Percentiles rank a stretch among this genome's conserved stretches.
Conservation (phyloP, 768 basidiomycete species). For the Cystobasidium onofrii region DNA sequence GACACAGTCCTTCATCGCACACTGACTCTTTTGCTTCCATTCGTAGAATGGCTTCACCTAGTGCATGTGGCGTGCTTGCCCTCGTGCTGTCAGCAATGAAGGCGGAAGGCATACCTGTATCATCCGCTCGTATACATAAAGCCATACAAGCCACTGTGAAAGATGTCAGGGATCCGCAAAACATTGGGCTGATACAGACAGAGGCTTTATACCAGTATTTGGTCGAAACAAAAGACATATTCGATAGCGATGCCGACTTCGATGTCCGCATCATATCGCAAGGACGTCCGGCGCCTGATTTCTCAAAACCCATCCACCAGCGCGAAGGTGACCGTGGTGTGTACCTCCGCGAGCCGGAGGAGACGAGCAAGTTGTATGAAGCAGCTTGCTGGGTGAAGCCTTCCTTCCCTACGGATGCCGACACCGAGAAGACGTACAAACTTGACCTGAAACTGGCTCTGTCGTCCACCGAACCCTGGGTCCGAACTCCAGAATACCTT, state of each 20-base stretch:
- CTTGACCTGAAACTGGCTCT: slow-evolving; percentile 30
- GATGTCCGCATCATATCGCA: slow-evolving; percentile 2
- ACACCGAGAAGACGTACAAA: slow-evolving; percentile 29
- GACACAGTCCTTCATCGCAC: too few relatives aligned
- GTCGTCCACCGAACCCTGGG: neutral
- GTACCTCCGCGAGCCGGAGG: slow-evolving; percentile 27
- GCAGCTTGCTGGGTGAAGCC: slow-evolving; percentile 26
- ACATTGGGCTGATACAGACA: slow-evolving; percentile 22
- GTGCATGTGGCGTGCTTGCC: slow-evolving; percentile 12
- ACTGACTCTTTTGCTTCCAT: neutral
- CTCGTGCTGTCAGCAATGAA: slow-evolving; percentile 31
- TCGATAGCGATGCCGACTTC: slow-evolving; percentile 30
- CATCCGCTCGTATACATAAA: slow-evolving; percentile 25
- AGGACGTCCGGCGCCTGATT: slow-evolving; percentile 17
- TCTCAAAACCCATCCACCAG: neutral
- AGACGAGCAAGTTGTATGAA: slow-evolving; percentile 18
- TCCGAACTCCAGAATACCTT: slow-evolving; percentile 16
- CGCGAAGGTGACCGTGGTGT: slow-evolving; percentile 24
- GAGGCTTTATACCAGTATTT: slow-evolving; percentile 28
- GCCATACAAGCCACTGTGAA: slow-evolving; percentile 29
- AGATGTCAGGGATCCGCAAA: slow-evolving; percentile 29
- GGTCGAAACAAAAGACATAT: neutral
- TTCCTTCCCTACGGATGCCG: slow-evolving; percentile 5
- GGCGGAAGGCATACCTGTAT: slow-evolving; percentile 9
- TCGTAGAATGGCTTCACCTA: slow-evolving; percentile 15